A percentile compares a stretch with the other conserved stretches of the same genome.
Conservation (phyloP, 2,329 filamentous ascomycete genomes). For the Domatiomyces globalis region DNA sequence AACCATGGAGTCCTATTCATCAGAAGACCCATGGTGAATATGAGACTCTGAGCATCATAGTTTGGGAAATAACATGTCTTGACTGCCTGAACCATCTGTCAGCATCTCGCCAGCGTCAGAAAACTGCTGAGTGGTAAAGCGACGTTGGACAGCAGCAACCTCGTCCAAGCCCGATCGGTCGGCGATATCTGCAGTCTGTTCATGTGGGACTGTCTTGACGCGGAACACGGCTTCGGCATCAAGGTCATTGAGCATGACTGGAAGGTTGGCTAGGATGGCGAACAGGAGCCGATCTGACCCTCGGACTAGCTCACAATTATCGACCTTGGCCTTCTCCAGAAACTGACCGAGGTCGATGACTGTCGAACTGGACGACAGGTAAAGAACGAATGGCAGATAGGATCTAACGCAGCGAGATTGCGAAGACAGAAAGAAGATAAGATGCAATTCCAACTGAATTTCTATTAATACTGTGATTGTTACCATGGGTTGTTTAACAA, state of each 20-base stretch:
- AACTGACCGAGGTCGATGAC: too few species aligned
- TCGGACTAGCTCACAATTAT: constrained; percentile 67
- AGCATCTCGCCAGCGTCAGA: constrained; percentile 62
- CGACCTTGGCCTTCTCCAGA: constrained; percentile 63
- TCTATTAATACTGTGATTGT: too few species aligned
- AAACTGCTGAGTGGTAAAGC: constrained; percentile 46
- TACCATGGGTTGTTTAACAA: too few species aligned
- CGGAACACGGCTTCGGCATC: constrained; percentile 2
- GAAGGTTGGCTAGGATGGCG: constrained; percentile 79
- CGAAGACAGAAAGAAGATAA: too few species aligned
- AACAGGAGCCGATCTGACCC: constrained; percentile 72
- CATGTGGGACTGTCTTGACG: constrained; percentile 36
- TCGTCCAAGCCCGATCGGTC: constrained; percentile 53
- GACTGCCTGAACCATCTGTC: constrained; percentile 57
- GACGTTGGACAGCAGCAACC: neutral
- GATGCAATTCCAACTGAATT: too few species aligned
- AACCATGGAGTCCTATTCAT: constrained; percentile 84
- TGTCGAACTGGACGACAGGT: too few species aligned
- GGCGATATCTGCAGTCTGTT: constrained; percentile 57
- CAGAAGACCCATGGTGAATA: constrained; percentile 79
- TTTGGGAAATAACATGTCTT: constrained; percentile 65
- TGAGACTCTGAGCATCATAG: constrained; percentile 70
- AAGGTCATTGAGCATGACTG: constrained; percentile 62
- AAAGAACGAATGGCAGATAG: too few species aligned
- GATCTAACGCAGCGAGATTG: too few species aligned